A percentile compares a stretch with the other conserved stretches of the same genome.
phyloP scores from a whole-genome alignment of 2,329 filamentous ascomycete species.

The Colletotrichum gloeosporioides region DNA sequence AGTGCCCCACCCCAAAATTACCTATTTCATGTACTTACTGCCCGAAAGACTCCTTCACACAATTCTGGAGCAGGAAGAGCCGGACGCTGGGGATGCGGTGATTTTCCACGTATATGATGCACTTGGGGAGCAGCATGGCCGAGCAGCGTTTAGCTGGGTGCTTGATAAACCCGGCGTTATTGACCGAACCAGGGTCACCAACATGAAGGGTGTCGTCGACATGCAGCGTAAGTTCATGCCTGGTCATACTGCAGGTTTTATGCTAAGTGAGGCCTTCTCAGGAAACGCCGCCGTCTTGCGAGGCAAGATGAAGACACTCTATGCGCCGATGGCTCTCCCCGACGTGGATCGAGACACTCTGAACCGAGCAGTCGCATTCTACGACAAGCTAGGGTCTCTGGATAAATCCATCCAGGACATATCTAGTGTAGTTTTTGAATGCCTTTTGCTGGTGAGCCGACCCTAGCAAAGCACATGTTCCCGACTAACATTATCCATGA shows the following conservation, averaged over 20 bases:
- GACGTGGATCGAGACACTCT: neutral
- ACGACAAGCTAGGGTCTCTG: neutral
- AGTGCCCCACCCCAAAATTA: neutral
- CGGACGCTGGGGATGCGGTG: neutral
- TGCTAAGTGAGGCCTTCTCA: neutral
- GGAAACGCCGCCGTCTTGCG: neutral
- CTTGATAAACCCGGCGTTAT: conserved; percentile 1
- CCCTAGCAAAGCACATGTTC: neutral
- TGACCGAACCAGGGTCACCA: conserved; percentile 1
- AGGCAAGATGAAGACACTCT: conserved; percentile 10
- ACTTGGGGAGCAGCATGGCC: neutral
- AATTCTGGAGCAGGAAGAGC: neutral
- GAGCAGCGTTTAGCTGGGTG: neutral
- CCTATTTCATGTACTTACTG: conserved; percentile 8
- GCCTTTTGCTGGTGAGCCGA: neutral
- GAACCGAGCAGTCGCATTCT: neutral
- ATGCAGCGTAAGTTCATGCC: neutral
- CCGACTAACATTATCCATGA: neutral
- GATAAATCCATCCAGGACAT: neutral
- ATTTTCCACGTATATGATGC: conserved; percentile 9
- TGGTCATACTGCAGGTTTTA: too few species aligned
- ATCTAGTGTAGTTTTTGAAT: neutral
- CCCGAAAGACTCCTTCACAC: neutral
- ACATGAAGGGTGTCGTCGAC: conserved; percentile 4
- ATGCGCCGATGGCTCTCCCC: conserved; percentile 4